Evolutionary conservation across 768 basidiomycete genomes (phyloP), one percentile per base, ranked within the genome.

Genomic region (Holtermanniella nyarrowii): DNA sequence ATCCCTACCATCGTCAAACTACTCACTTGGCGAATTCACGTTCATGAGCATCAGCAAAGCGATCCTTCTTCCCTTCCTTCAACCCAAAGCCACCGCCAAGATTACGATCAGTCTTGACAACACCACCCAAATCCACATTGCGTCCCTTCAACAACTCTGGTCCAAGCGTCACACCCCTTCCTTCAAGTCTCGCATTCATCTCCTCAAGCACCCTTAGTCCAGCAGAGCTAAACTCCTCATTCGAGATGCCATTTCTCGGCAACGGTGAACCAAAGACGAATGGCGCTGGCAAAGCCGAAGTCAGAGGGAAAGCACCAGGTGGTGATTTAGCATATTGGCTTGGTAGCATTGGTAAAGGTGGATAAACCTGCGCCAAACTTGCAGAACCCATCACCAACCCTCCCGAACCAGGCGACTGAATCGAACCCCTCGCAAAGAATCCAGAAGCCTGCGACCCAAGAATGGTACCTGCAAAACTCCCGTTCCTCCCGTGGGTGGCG

Each of bases 1-100:
- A 44, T 22, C 10, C 21, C 31, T 26, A 21, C 39, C 22, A 12
- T 37, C 2, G 31, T 18, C 20, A 18, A 10, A 16, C 26, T 10
- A 54, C 68, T 41, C 42, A 70, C 69, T 60, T 68, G 12, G 64
- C 58, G 46, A 70, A 70, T 42, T 68, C 63, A 31, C 53, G 57
- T 41, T 63, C 49, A 53, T 70, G 69, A 3, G 57, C 61, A 11
- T 61, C 55, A 3, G 65, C 66, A 48, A 55, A 70, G n/a, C 69
- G 54, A 47, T 63, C 62, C 23, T 50, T 48, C 21, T 31, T 46
- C 12, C 47, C 49, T 23, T 12, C 41, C 18, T 55, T 49, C 39
- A 60, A 42, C 7, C 63, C 63, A 55, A 55, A 62, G 0, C 61
- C 57, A 46, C 24, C 45, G 16, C 18, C 25, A 13, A 46, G 11